phyloP scores from a whole-genome alignment of 768 basidiomycete genomes.

The Gautieria morchelliformis region DNA sequence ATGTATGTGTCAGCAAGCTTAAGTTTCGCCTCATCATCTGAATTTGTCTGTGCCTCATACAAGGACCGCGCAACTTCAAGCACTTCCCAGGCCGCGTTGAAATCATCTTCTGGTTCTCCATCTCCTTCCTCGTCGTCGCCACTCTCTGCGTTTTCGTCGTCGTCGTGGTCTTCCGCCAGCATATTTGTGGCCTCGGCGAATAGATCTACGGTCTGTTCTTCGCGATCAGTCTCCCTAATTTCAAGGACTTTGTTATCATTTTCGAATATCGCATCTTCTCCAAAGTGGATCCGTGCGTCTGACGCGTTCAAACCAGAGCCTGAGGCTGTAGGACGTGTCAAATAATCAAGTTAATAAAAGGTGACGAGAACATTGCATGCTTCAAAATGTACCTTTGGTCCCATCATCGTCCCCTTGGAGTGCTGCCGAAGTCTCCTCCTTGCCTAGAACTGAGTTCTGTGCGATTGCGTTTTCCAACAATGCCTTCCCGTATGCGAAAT shows the following conservation, averaged over 20 bases:
- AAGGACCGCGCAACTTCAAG: slow-evolving; percentile 89
- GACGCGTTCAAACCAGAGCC: slow-evolving; percentile 28
- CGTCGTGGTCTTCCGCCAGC: slow-evolving; percentile 21
- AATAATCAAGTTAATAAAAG: neutral
- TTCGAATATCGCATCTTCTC: slow-evolving; percentile 46
- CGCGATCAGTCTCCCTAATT: slow-evolving; percentile 4
- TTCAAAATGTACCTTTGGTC: neutral
- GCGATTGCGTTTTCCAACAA: slow-evolving; percentile 86
- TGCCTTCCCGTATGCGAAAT: slow-evolving; percentile 88
- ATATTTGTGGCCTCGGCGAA: slow-evolving; percentile 47
- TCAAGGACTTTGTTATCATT: slow-evolving; percentile 35
- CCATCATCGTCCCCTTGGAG: slow-evolving; percentile 29
- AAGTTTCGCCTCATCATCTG: slow-evolving; percentile 47
- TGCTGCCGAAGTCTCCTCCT: slow-evolving; percentile 60
- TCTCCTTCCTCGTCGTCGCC: slow-evolving; percentile 57
- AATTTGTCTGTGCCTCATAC: slow-evolving; percentile 55
- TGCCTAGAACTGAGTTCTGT: slow-evolving; percentile 81
- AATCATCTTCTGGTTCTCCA: slow-evolving; percentile 89
- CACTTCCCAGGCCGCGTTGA: slow-evolving; percentile 96
- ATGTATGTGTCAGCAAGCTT: slow-evolving; percentile 90
- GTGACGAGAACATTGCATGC: no score
- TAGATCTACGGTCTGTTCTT: slow-evolving; percentile 51
- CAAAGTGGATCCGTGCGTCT: slow-evolving; percentile 65
- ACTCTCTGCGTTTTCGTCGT: slow-evolving; percentile 31
- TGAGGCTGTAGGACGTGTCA: slow-evolving; percentile 13